Evolutionary conservation across 2,329 filamentous ascomycete genomes (phyloP).

Genomic region (Tolypocladium nubicola): DNA sequence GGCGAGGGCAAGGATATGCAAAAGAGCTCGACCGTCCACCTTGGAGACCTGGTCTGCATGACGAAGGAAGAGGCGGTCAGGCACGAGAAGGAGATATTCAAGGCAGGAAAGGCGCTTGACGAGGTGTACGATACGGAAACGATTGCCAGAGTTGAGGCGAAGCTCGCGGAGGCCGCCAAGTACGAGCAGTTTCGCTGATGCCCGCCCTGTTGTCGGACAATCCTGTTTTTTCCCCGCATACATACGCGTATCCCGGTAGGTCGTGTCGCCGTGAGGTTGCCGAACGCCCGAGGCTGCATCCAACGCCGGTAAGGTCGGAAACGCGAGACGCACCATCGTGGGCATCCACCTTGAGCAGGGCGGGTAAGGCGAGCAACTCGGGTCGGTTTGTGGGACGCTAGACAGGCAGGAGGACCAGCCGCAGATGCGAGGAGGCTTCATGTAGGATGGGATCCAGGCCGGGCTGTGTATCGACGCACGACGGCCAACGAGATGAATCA

Average conservation of each 20-base stretch:
- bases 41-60: slow-evolving; percentile 76
- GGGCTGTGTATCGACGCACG: neutral
- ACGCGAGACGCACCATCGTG: neutral
- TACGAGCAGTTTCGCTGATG: slow-evolving; percentile 41
- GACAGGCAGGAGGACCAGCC: neutral
- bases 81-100: slow-evolving; percentile 74
- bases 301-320: neutral
- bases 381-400: neutral
- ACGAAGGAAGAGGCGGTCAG: slow-evolving; percentile 78
- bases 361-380: neutral
- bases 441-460: neutral
- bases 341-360: neutral
- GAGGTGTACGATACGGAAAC: slow-evolving; percentile 65
- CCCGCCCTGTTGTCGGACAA: too few species aligned
- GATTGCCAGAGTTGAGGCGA: slow-evolving; percentile 54
- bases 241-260: neutral
- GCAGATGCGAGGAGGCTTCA: neutral
- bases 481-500: neutral
- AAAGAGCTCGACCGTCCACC: slow-evolving; percentile 57
- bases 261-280: neutral
- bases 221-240: neutral
- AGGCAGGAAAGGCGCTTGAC: slow-evolving; percentile 53
- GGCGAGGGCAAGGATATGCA: slow-evolving; percentile 62
- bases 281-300: neutral
- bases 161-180: slow-evolving; percentile 55